Evolutionary conservation across 352 stramenopile species (phyloP).

Genomic region (Pythium insidiosum): DNA sequence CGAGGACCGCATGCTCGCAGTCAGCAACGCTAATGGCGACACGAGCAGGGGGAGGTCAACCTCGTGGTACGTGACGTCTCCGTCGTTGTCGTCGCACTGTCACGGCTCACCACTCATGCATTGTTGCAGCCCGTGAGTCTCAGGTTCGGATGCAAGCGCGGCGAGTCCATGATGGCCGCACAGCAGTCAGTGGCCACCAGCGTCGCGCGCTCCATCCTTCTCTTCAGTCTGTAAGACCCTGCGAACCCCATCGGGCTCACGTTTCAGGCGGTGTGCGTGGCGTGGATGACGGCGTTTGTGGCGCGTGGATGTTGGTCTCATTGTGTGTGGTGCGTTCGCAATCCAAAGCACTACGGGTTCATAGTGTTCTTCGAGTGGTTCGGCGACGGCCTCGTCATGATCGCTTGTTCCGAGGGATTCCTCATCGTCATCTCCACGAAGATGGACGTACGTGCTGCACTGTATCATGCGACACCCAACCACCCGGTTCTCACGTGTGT

Average conservation of each 20-base stretch:
- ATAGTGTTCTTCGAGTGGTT: conserved; percentile 90
- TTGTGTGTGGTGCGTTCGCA: conserved; percentile 1
- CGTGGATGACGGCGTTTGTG: conserved; percentile 16
- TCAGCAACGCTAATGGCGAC: conserved; percentile 87
- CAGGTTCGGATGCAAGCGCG: conserved; percentile 74
- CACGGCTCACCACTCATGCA: no score
- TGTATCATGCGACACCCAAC: not conserved
- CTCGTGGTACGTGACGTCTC: no score
- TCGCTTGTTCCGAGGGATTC: conserved; percentile 89
- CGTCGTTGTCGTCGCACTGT: no score
- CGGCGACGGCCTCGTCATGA: conserved; percentile 84
- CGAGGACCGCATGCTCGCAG: conserved; percentile 85
- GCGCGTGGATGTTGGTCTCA: not conserved
- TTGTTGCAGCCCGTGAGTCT: conserved; percentile 65
- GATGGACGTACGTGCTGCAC: conserved; percentile 39
- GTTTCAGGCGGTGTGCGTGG: conserved; percentile 84
- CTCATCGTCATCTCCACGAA: conserved; percentile 91
- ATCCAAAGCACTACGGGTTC: conserved; percentile 83
- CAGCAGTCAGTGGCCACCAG: conserved; percentile 82
- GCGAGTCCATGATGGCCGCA: conserved; percentile 52
- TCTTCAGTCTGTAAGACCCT: conserved; percentile 79
- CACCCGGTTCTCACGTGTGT: not conserved
- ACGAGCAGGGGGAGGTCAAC: conserved; percentile 81
- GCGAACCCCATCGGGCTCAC: conserved; percentile 90
- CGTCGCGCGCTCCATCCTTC: conserved; percentile 76